A percentile compares a stretch with the other conserved stretches of the same genome.
phyloP scores from a whole-genome alignment of 2,329 filamentous ascomycete species.

The Aspergillaceae sp. region DNA sequence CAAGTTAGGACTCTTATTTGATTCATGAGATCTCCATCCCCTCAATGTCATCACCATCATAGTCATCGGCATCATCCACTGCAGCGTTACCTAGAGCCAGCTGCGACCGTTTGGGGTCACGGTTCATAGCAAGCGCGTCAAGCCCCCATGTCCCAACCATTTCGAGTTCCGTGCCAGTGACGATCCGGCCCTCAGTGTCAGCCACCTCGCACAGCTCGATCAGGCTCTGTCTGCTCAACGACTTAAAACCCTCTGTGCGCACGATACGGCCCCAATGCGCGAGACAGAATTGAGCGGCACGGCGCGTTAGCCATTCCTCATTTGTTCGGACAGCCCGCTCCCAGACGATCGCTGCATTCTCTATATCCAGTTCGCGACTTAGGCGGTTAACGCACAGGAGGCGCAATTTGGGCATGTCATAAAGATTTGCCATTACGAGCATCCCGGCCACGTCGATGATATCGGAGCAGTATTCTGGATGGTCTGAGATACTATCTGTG shows the following conservation, averaged over 20 bases:
- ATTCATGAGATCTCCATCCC: conserved; percentile 39
- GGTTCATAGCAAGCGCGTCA: conserved; percentile 34
- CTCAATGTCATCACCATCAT: conserved; percentile 40
- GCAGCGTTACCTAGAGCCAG: conserved; percentile 18
- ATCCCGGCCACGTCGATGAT: conserved; percentile 85
- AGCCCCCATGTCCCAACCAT: conserved; percentile 47
- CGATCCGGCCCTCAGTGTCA: conserved; percentile 81
- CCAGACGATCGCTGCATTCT: conserved; percentile 93
- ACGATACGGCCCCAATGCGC: conserved; percentile 93
- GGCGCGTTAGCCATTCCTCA: conserved; percentile 87
- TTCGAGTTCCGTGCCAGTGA: conserved; percentile 77
- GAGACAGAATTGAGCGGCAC: conserved; percentile 80
- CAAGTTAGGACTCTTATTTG: background rate
- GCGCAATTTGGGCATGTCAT: conserved; percentile 89
- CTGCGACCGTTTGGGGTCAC: conserved; percentile 23
- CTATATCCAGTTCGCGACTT: conserved; percentile 82
- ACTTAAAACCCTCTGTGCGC: conserved; percentile 76
- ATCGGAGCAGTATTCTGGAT: conserved; percentile 51
- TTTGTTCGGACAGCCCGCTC: conserved; percentile 82
- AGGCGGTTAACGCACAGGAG: conserved; percentile 85
- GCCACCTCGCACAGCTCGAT: conserved; percentile 91
- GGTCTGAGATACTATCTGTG: conserved; percentile 72
- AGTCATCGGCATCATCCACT: conserved; percentile 31
- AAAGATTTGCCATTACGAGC: conserved; percentile 95
- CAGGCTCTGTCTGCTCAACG: conserved; percentile 66